These are phyloP conservation scores for Elsinoe batatas DNA, from an alignment of 2,329 filamentous ascomycete genomes.

Conservation along the genomic window DNA sequence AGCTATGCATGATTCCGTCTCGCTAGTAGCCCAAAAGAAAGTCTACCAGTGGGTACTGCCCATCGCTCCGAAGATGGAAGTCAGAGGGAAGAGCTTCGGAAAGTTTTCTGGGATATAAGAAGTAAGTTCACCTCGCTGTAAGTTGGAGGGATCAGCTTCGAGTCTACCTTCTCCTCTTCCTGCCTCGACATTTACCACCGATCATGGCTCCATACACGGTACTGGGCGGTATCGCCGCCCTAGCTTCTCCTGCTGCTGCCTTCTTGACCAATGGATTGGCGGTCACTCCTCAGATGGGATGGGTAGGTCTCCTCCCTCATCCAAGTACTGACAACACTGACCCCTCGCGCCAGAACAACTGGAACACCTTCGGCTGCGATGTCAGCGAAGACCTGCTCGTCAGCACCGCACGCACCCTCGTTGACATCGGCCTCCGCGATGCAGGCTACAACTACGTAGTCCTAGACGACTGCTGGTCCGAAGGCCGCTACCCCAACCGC, in stretches of 20 bases:
- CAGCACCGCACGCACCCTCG: slow-evolving; percentile 36
- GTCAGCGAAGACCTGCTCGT: slow-evolving; percentile 39
- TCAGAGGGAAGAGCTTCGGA: background rate
- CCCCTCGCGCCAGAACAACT: slow-evolving; percentile 25
- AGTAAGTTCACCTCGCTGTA: background rate
- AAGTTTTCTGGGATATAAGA: background rate
- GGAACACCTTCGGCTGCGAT: slow-evolving; percentile 41
- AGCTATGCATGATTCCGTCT: background rate
- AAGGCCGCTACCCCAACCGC: slow-evolving; percentile 36
- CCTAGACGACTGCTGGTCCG: slow-evolving; percentile 46
- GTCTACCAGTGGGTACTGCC: background rate
- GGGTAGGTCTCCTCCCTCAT: slow-evolving; percentile 21
- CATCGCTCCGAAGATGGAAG: background rate
- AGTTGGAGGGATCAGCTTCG: background rate
- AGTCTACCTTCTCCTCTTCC: background rate
- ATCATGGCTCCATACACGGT: background rate
- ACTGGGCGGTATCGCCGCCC: background rate
- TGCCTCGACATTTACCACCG: no score
- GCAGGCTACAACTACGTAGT: slow-evolving; percentile 43
- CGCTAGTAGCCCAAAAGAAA: background rate
- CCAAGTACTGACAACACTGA: background rate
- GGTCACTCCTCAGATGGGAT: slow-evolving; percentile 31
- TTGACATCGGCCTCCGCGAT: slow-evolving; percentile 39
- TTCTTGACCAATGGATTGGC: slow-evolving; percentile 28
- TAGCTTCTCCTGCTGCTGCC: slow-evolving; percentile 1